Evolutionary conservation across 176 grass and related monocot genomes (phyloP).

Genomic region (Aegilops tauschii): DNA sequence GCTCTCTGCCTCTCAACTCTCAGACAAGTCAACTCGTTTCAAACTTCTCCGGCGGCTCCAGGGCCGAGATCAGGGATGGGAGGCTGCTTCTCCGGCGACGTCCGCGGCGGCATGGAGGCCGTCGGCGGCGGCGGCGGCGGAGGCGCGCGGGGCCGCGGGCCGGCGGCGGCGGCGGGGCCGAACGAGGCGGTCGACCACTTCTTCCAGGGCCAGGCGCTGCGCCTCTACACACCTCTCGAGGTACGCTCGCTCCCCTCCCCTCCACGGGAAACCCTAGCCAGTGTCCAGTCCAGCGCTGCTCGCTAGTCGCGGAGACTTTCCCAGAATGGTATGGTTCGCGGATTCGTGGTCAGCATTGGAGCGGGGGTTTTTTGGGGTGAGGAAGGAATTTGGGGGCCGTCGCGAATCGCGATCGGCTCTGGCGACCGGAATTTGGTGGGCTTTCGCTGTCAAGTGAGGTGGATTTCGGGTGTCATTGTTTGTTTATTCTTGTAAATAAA

Average conservation of each 20-base stretch:
- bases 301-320: neutral
- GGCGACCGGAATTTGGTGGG: neutral
- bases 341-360: neutral
- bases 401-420: neutral
- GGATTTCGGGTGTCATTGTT: neutral
- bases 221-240: constrained; percentile 81
- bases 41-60: neutral
- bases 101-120: constrained; percentile 68
- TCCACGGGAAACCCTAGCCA: neutral
- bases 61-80: constrained; percentile 43
- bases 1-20: no score
- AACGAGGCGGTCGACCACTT: constrained; percentile 74
- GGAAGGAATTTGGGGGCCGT: neutral
- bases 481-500: neutral
- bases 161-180: neutral
- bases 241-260: constrained; percentile 23
- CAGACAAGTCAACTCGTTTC: no score
- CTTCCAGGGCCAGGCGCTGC: constrained; percentile 61
- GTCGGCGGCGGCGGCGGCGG: constrained; percentile 39
- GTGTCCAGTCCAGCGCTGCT: neutral
- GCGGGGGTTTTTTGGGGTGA: neutral
- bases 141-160: neutral
- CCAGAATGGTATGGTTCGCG: neutral
- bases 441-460: neutral
- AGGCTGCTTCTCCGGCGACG: constrained; percentile 69